Evolutionary conservation across 78 protist species (phyloP).

Genomic region (Salpingoeca rosetta): DNA sequence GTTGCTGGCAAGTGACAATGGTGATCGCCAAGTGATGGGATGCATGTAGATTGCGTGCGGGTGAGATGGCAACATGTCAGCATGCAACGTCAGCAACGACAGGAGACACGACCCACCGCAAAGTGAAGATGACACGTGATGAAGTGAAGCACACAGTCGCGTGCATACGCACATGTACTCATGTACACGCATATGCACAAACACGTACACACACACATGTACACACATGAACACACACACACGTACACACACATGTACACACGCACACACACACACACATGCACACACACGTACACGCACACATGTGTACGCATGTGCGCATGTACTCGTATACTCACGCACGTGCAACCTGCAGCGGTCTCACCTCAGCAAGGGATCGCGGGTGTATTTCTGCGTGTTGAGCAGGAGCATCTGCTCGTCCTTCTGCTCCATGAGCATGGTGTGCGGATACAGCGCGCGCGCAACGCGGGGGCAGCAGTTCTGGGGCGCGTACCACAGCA

Average conservation of each 20-base stretch:
- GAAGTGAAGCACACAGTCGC: neutral
- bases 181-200: neutral
- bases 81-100: neutral
- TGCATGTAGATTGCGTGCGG: neutral
- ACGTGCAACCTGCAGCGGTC: neutral
- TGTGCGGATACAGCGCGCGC: neutral
- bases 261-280: neutral
- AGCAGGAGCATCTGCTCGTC: neutral
- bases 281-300: neutral
- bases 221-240: neutral
- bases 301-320: neutral
- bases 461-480: neutral
- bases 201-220: neutral
- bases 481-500: neutral
- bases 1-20: neutral
- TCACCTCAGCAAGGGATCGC: neutral
- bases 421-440: neutral
- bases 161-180: neutral
- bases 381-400: neutral
- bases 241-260: neutral
- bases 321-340: neutral
- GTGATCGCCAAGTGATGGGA: neutral
- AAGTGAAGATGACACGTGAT: neutral
- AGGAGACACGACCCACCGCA: neutral
- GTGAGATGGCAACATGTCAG: neutral